Base-by-base conservation (phyloP, 306 rosid species). In the Purshia tridentata region DNA sequence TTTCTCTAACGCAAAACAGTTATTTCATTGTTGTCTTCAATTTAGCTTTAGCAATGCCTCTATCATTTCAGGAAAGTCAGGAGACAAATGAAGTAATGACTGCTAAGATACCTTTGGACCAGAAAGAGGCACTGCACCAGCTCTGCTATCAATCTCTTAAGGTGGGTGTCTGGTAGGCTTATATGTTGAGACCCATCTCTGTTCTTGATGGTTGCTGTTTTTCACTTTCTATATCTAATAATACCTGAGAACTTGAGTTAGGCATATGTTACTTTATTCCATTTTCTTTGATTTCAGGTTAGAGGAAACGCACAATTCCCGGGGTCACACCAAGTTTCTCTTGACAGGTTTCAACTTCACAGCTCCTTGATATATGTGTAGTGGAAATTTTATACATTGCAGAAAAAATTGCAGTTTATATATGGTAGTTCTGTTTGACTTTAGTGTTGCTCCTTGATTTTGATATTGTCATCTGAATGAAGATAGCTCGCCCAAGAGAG, bases 281-380 rank as follows among this genome's bases (percentile, higher is more conserved):
- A 19, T 73, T 80, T 81, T 80, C 48, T 82, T 47, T 37, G 23
- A 61, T 73, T 86, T 79, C 91, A 93, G 98, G 81, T 76, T 65
- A 87, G 96, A 85, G 97, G 91, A 78, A 85, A 80, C 71, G 53
- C 90, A 59, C 96, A 86, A 72, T 93, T 93, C 73, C 98, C 98
- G 7, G 98, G 98, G 55, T 93, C 98, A 13, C 97, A 93, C 70
- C 98, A 97, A 72, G 97, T 91, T 72, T 93, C 98, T 82, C 93
- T 93, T 54, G 81, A 86, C 96, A 89, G 97, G 98, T 93, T 67
- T n/a, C 35, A 57, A 52, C 52, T 77, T 77, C 23, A 69, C 62
- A 68, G 56, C 50, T 5, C 65, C 42, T 8, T 63, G 16, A 35
- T 29, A n/a, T n/a, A n/a, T n/a, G n/a, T 69, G 61, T 35, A 37